These are phyloP conservation scores for Leucocoprinus birnbaumii DNA, from an alignment of 768 basidiomycete species.

Conservation along the genomic window DNA sequence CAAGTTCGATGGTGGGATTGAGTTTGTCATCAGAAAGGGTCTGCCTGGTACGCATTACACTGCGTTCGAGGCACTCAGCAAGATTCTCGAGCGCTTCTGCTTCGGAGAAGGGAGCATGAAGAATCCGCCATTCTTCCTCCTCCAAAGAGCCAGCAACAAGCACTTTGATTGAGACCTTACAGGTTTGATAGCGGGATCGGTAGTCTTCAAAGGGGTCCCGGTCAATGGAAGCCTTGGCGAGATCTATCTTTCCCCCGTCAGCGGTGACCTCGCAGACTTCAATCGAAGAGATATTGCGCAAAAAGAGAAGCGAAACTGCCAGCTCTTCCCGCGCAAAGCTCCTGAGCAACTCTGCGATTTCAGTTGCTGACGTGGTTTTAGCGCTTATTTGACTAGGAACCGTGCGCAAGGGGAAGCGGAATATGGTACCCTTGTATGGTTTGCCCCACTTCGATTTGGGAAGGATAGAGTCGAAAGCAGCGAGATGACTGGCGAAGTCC, in stretches of 20 bases:
- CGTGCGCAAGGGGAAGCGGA: constrained; percentile 44
- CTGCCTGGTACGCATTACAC: constrained; percentile 16
- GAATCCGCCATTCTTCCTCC: constrained; percentile 31
- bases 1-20: constrained; percentile 33
- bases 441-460: constrained; percentile 13
- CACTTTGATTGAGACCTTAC: constrained; percentile 15
- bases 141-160: neutral
- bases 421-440: constrained; percentile 36
- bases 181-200: neutral
- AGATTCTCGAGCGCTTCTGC: constrained; percentile 24
- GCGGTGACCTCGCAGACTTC: constrained; percentile 35
- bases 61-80: constrained; percentile 20
- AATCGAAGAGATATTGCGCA: constrained; percentile 35
- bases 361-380: constrained; percentile 24
- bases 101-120: constrained; percentile 24
- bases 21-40: constrained; percentile 40
- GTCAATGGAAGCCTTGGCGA: constrained; percentile 2
- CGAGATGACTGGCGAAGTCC: constrained; percentile 26
- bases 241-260: constrained; percentile 14
- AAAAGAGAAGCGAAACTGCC: constrained; percentile 38
- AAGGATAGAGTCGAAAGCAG: constrained; percentile 26
- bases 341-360: constrained; percentile 34
- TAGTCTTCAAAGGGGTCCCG: constrained; percentile 12
- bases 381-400: constrained; percentile 30
- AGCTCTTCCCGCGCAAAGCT: constrained; percentile 41